Base-by-base conservation (phyloP, 2,329 filamentous ascomycete genomes). In the Shiraia sp. region DNA sequence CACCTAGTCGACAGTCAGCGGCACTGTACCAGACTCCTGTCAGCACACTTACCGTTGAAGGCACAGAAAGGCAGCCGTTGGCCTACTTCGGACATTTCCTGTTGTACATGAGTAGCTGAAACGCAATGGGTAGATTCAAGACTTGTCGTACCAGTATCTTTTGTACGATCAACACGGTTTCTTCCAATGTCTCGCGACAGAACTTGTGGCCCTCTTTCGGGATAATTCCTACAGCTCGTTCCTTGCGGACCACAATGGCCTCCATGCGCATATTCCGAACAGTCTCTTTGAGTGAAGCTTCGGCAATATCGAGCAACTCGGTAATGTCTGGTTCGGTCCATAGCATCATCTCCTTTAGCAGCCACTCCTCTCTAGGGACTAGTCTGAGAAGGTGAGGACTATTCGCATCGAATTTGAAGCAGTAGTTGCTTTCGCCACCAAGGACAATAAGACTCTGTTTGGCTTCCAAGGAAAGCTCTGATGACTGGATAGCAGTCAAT, bases 391-490 rank as follows among this genome's bases (percentile, higher is more conserved):
- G 80, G 66, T 86, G 76, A 1, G 83, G 81, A 0, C 83, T 82
- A 9, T 75, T 70, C 0, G 79, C 73, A 46, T 83, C 80, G 71
- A 87, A 96, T 36, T 83, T 83, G 72, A 97, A 96, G 37, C 97
- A 83, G 69, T 95, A 99, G 73, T 95, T 97, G 46, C 88, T 90
- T 71, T 99, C 93, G 40, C 93, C 93, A 50, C 93, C 93, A 81
- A 99, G 90, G 55, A 99, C 86, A 48, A 97, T 79, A 5, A 99
- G 78, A 56, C 87, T 90, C 55, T 86, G 79, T 61, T 90, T 89
- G 60, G 90, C 85, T 6, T 79, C 65, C 0, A 79, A 70, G 0
- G 86, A 81, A 6, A 95, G 76, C 10, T 77, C 65, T 1, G 82
- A 82, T 5, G 81, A 79, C 27, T 80, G 75, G 14, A 97, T 81